A percentile compares a stretch with the other conserved stretches of the same genome.
Conservation (phyloP, 441 rosid genomes). For the Pelargonium citronellum region DNA sequence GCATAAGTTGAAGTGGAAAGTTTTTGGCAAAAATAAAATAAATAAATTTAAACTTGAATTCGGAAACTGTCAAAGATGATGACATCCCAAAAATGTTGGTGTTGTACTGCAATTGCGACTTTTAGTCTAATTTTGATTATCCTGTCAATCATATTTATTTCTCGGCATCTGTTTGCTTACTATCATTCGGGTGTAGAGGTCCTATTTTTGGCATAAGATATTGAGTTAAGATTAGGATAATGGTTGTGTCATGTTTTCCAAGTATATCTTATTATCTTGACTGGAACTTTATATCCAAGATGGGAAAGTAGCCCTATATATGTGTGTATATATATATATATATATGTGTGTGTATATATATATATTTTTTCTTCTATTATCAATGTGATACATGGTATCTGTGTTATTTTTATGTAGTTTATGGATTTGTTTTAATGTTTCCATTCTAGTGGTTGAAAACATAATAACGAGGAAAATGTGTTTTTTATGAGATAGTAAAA, state of each 20-base stretch:
- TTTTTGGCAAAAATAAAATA: background rate
- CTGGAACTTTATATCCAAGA: conserved; percentile 1
- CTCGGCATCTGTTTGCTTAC: background rate
- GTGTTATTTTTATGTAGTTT: background rate
- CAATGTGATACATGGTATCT: background rate
- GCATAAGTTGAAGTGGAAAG: background rate
- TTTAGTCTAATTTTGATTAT: background rate
- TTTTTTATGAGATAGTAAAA: background rate
- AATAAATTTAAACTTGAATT: background rate
- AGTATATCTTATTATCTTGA: background rate
- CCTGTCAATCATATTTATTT: background rate
- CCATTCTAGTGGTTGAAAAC: background rate
- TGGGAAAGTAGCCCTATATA: conserved; percentile 3
- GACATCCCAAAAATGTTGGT: background rate
- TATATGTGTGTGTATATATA: too few relatives aligned
- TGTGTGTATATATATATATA: too few relatives aligned
- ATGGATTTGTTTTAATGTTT: background rate
- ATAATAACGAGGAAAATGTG: background rate
- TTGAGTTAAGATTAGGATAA: background rate
- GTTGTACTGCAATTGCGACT: background rate
- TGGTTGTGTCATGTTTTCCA: background rate
- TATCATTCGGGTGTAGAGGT: background rate
- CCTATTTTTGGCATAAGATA: conserved; percentile 2
- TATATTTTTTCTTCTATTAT: background rate
- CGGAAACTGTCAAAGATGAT: background rate